Conservation (phyloP, 1,139 yeast species). For the Yamadazyma dendronema region DNA sequence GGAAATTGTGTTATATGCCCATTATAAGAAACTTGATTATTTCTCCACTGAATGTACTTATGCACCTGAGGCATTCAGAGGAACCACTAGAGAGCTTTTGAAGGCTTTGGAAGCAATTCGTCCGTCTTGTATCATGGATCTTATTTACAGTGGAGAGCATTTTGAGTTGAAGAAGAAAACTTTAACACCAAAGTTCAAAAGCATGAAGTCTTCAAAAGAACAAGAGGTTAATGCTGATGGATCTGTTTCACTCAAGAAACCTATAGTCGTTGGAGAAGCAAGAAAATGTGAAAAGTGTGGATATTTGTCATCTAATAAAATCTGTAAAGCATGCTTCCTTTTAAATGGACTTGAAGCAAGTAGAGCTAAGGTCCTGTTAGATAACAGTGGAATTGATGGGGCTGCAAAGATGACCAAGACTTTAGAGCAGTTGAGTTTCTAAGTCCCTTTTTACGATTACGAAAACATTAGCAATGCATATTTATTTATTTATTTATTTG, state of each 20-base stretch:
- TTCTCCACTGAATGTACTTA: slow-evolving; percentile 97
- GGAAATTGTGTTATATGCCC: slow-evolving; percentile 96
- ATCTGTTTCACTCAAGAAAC: slow-evolving; percentile 43
- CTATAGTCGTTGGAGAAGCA: slow-evolving; percentile 55
- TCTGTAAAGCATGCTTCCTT: slow-evolving; percentile 91
- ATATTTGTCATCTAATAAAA: slow-evolving; percentile 79
- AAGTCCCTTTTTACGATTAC: too few species aligned
- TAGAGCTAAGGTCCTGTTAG: slow-evolving; percentile 60
- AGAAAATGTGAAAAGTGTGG: slow-evolving; percentile 83
- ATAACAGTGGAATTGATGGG: slow-evolving; percentile 52
- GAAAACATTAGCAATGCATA: too few species aligned
- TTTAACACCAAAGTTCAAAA: slow-evolving; percentile 33
- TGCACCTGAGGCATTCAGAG: slow-evolving; percentile 98
- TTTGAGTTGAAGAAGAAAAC: slow-evolving; percentile 63
- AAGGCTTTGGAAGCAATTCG: slow-evolving; percentile 87
- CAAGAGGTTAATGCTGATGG: slow-evolving; percentile 61
- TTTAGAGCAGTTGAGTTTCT: slow-evolving; percentile 65
- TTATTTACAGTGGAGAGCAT: slow-evolving; percentile 91
- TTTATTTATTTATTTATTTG: slow-evolving; percentile 1
- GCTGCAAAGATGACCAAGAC: slow-evolving; percentile 69
- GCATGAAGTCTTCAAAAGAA: slow-evolving; percentile 26
- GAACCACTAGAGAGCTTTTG: slow-evolving; percentile 91
- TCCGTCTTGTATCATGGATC: slow-evolving; percentile 92
- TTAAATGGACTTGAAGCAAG: slow-evolving; percentile 80
- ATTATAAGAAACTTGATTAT: slow-evolving; percentile 90